Conservation (phyloP, 2,329 filamentous ascomycete genomes). For the Xylaria digitata region DNA sequence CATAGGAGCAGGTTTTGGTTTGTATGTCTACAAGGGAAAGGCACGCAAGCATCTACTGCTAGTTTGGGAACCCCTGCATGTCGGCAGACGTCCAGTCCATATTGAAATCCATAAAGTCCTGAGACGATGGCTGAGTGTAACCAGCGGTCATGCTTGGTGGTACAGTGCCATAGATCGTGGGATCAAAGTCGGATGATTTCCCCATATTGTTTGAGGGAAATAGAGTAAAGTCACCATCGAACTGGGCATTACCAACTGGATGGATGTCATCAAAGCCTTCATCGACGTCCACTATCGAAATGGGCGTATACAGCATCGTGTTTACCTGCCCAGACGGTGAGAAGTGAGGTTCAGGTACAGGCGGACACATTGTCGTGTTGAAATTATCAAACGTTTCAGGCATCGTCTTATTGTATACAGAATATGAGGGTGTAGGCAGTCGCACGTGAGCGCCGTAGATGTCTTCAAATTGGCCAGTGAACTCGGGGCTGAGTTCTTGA, state of each 20-base stretch:
- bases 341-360: conserved; percentile 64
- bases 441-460: conserved; percentile 70
- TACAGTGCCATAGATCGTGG: conserved; percentile 59
- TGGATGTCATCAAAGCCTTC: conserved; percentile 71
- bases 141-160: conserved; percentile 63
- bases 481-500: conserved; percentile 69
- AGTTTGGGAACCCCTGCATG: conserved; percentile 39
- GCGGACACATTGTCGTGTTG: conserved; percentile 54
- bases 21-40: neutral
- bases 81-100: conserved; percentile 50
- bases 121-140: conserved; percentile 64
- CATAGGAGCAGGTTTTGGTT: neutral
- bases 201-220: conserved; percentile 59
- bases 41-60: conserved; percentile 25
- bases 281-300: conserved; percentile 70
- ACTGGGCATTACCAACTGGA: conserved; percentile 54
- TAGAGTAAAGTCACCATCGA: conserved; percentile 72
- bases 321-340: conserved; percentile 76
- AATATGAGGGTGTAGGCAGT: conserved; percentile 62
- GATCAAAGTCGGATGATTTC: conserved; percentile 57
- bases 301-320: conserved; percentile 75
- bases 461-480: conserved; percentile 70
- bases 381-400: conserved; percentile 57
- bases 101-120: conserved; percentile 56
- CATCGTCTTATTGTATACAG: conserved; percentile 59